Evolutionary conservation across 2,329 filamentous ascomycete species (phyloP), one percentile per base, ranked within the genome.

Genomic region (Ophidiomyces ophidiicola): DNA sequence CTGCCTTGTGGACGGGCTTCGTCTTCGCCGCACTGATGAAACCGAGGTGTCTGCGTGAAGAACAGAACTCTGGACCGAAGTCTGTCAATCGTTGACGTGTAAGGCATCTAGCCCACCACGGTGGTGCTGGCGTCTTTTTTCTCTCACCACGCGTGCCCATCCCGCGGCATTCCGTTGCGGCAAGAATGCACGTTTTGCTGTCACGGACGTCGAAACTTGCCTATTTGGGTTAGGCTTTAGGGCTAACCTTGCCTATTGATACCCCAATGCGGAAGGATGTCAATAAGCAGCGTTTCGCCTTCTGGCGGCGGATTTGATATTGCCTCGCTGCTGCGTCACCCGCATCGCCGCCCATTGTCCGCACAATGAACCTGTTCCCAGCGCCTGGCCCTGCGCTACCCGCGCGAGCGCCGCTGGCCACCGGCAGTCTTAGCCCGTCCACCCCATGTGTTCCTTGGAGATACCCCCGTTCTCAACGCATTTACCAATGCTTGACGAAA

Each of bases 191-290:
- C 12, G 18, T 24, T 28, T 3, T 10, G n/a, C 37, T 14, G 11
- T 14, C 21, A 11, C 8, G 32, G 37, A 39, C 29, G 37, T 39
- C 23, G 23, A 21, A 29, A 39, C 26, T 39, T 39, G 15, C 37
- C 37, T 39, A 39, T 26, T 39, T 17, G 23, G 37, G 37, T 28
- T 26, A 33, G 37, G 37, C 29, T 19, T 28, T 39, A 39, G 37
- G 37, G 37, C 37, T 39, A 39, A 39, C 30, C 17, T 39, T 39
- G 30, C 37, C 33, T 39, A 39, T 33, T 39, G 37, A 39, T 18
- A 26, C 37, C 37, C 37, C 23, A 39, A 39, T 39, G 37, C 37
- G 37, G 37, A 39, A 39, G 23, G 2, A 18, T 26, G 15, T 39
- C 37, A 39, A 39, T 39, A 39, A 39, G 28, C 18, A 39, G 18